Base-by-base conservation (phyloP, 2,329 filamentous ascomycete species). In the Myriosclerotinia scirpicola region DNA sequence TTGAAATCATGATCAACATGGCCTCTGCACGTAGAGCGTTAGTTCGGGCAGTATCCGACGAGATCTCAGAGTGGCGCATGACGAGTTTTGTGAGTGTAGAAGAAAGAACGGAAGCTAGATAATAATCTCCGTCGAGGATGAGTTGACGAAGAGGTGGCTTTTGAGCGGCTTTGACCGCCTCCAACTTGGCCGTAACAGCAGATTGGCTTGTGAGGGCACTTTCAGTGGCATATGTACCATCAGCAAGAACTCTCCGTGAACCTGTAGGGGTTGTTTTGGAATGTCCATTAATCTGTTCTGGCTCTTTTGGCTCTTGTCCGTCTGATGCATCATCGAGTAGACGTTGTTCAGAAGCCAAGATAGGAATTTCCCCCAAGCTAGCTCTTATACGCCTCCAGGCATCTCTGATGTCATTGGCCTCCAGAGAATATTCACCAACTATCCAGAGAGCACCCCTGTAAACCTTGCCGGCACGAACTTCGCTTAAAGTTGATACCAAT, bases 1-100 rank as follows among this genome's bases (percentile, higher is more conserved):
- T 96, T 6, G 95, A 98, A 73, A 99, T 97, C 93, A 98, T 97
- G 77, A 99, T 98, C 64, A 99, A 85, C 95, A 99, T 99, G 54
- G 95, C 95, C 79, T 99, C 95, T 4, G 95, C 95, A 60, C 92
- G 90, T 36, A 99, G 85, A 40, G 94, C 93, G 74, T 99, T 99
- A 40, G 94, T 98, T 50, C 95, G 90, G 54, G 91, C 91, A 54
- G 84, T 80, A 74, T 97, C 94, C 34, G 90, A 82, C 1, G 94
- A 97, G 68, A 98, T 93, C 76, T 98, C 93, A 2, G 92, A 90
- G 78, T 98, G 93, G 64, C 95, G 91, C 93, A 99, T 97, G 61
- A 99, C 95, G 65, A 99, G 85, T 81, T 99, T 99, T 20, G 95
- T 97, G 67, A 99, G 85, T 0, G 94, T 97, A 9, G 93, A 95